A percentile compares a stretch with the other conserved stretches of the same genome.
Conservation (phyloP, 345 rosid genomes). For the Erodium maritimum region DNA sequence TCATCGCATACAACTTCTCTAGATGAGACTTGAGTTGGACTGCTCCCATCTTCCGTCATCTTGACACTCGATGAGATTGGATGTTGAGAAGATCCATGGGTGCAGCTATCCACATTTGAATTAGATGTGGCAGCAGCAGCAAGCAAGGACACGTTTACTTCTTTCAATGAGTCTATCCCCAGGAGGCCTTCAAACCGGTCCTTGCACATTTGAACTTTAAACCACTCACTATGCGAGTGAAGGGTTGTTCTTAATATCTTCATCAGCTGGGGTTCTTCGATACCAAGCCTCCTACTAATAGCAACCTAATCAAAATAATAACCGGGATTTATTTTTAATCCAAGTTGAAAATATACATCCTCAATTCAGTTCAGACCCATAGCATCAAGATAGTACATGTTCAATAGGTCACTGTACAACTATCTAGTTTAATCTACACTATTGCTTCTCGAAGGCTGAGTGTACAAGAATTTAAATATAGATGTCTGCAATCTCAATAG, state of each 20-base stretch:
- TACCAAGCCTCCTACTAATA: conserved; percentile 63
- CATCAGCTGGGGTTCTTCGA: conserved; percentile 86
- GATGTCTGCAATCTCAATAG: not conserved
- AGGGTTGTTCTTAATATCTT: conserved; percentile 80
- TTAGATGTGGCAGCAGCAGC: conserved; percentile 36
- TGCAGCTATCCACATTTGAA: conserved; percentile 51
- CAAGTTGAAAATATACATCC: too few relatives aligned
- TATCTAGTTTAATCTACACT: not conserved
- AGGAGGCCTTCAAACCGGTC: conserved; percentile 52
- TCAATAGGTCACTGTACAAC: not conserved
- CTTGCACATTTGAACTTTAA: conserved; percentile 91
- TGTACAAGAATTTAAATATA: too few relatives aligned
- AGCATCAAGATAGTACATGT: not conserved
- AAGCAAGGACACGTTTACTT: conserved; percentile 39
- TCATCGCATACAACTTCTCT: conserved; percentile 63
- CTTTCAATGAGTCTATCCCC: conserved; percentile 64
- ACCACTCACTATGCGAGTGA: conserved; percentile 77
- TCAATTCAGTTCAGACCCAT: not conserved
- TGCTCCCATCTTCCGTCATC: conserved; percentile 64
- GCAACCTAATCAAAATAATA: conserved; percentile 40
- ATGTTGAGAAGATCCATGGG: conserved; percentile 67
- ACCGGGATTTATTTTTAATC: too few relatives aligned
- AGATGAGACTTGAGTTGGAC: conserved; percentile 60
- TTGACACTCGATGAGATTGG: conserved; percentile 57
- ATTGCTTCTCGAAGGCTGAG: not conserved